Base-by-base conservation (phyloP, 176 grass and related monocot genomes). In the Cenchrus purpureus region DNA sequence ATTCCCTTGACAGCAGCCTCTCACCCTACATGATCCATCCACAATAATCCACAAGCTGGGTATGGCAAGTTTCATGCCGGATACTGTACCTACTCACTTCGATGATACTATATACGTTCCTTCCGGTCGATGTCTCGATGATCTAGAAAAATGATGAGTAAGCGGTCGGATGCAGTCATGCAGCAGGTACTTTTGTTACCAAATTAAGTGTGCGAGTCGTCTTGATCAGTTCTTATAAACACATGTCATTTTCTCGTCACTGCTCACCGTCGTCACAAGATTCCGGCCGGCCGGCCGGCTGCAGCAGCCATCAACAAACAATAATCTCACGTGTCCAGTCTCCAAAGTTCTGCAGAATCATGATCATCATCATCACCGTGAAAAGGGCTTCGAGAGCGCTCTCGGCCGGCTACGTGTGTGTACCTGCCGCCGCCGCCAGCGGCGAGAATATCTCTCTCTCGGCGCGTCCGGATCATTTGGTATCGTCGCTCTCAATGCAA, bases 251-350 rank as follows among this genome's bases (percentile, higher is more conserved):
- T 31, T 86, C 56, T 31, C 11, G 48, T 28, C n/a, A 50, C 71
- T 51, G 42, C 12, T 76, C 61, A 60, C 51, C 9, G 63, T 77
- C 9, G 63, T 77, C 20, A 87, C 72, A 60, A 13, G 74, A 49
- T 7, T 12, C 53, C 2, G 20, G 42, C 58, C 5, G 20, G 71
- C 49, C 9, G 37, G 37, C 37, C 37, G 37, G 3, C 37, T 3
- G 37, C 37, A 45, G 44, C 32, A 68, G 71, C 22, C 62, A 82
- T 8, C 4, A 22, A 28, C 40, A 25, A 78, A 76, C n/a, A 68
- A 60, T n/a, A 68, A 60, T n/a, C 19, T 87, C 52, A 87, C 79
- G 73, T 52, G 52, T 68, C 51, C 59, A 31, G 45, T 40, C 37
- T 11, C 16, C 25, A 82, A 68, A 68, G 31, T 61, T 40, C 0